Evolutionary conservation across 495 filamentous ascomycete genomes (phyloP), one percentile per base, ranked within the genome.

Genomic region (Apiosordaria backusii): DNA sequence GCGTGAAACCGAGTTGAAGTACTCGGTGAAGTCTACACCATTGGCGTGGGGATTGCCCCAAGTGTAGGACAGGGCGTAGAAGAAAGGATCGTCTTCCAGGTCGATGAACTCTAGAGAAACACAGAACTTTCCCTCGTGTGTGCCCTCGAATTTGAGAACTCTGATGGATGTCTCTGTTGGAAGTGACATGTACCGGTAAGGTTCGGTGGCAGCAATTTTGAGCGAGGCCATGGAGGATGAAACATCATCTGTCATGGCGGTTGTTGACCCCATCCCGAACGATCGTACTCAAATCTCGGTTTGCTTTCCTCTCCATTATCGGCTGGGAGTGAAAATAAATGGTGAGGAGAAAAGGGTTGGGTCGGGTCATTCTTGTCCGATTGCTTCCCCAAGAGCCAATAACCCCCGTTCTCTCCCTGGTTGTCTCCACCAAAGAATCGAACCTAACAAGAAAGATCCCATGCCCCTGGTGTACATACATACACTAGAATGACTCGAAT

Each of bases 41-140:
- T 52, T 65, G 5, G 64, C 64, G 19, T 65, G 64, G 5, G 64
- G 64, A 9, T 65, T 65, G n/a, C 64, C 58, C 64, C 64, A 65
- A 7, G 64, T 65, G 25, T 65, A 65, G 0, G 64, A 65, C 4
- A 65, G 23, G 16, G 64, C 64, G 57, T 13, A 45, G 35, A 45
- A 45, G 35, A 9, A 6, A 45, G 35, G 35, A 15, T 45, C 35
- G 35, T 45, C 35, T 13, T 7, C 35, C 3, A 45, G 35, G 10
- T 45, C 35, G 35, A 45, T 18, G 6, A 0, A 45, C 35, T 45
- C 35, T 7, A 45, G 35, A 45, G 35, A 45, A 45, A 45, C 10
- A 15, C 35, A 45, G 9, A 45, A 13, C 35, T 6, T 45, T 18
- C 35, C 35, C 35, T 13, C 5, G 5, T 18, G 35, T 45, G 16